Percentiles rank a stretch among this genome's conserved stretches.
phyloP scores from a whole-genome alignment of 306 rosid species.

The Adenanthera pavonina region DNA sequence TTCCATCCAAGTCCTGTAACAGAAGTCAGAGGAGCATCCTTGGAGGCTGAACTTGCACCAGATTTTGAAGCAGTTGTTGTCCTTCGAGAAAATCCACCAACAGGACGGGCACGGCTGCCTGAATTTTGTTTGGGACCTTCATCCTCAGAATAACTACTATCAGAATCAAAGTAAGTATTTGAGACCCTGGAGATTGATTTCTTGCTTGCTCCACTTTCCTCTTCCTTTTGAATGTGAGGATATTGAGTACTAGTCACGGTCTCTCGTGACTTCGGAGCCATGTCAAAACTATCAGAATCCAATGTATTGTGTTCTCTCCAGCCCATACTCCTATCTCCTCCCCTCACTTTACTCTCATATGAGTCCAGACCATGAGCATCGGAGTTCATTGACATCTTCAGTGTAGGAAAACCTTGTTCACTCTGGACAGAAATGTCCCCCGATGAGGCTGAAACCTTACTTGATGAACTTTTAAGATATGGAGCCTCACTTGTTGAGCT shows the following conservation, averaged over 20 bases:
- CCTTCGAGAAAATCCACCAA: constrained; percentile 65
- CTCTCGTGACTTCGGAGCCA: constrained; percentile 41
- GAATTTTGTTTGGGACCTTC: constrained; percentile 52
- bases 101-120: constrained; percentile 45
- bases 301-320: constrained; percentile 30
- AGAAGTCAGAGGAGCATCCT: constrained; percentile 41
- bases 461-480: constrained; percentile 20
- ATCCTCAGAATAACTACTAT: constrained; percentile 58
- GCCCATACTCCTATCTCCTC: constrained; percentile 40
- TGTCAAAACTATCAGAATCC: constrained; percentile 46
- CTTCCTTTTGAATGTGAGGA: constrained; percentile 42
- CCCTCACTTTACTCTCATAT: constrained; percentile 43
- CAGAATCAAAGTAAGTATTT: constrained; percentile 55
- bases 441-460: constrained; percentile 40
- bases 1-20: constrained; percentile 54
- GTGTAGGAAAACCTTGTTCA: constrained; percentile 51
- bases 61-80: constrained; percentile 56
- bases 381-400: constrained; percentile 46
- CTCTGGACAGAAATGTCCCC: constrained; percentile 44
- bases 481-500: constrained; percentile 42
- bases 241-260: constrained; percentile 38
- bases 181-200: constrained; percentile 53
- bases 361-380: constrained; percentile 50
- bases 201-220: constrained; percentile 41
- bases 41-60: constrained; percentile 17